Conservation (phyloP, 2,329 filamentous ascomycete species). For the Pseudogymnoascus sp. region DNA sequence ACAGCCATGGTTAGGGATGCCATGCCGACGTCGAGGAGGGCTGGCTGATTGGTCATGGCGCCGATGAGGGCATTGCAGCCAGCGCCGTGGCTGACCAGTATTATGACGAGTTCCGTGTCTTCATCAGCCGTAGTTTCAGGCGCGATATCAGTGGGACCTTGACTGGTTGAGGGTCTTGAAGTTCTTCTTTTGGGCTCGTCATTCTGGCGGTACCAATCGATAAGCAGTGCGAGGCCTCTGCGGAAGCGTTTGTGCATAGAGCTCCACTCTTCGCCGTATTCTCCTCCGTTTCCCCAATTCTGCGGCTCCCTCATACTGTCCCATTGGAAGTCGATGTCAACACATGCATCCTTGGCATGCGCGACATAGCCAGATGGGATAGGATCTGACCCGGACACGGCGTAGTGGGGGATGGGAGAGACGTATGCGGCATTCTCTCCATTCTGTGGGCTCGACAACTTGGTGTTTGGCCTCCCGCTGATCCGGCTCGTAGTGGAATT, state of each 20-base stretch:
- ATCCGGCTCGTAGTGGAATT: conserved; percentile 11
- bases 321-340: conserved; percentile 89
- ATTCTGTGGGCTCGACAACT: background rate
- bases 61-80: conserved; percentile 94
- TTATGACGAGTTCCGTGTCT: conserved; percentile 65
- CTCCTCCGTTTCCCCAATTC: conserved; percentile 79
- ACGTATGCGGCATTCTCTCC: conserved; percentile 47
- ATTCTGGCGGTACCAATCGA: conserved; percentile 69
- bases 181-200: conserved; percentile 44
- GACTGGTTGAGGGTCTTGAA: conserved; percentile 35
- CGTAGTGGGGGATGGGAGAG: conserved; percentile 72
- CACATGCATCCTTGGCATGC: conserved; percentile 80
- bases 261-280: conserved; percentile 90
- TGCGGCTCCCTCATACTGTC: conserved; percentile 75
- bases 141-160: conserved; percentile 26
- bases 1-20: conserved; percentile 86
- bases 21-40: conserved; percentile 81
- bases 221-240: conserved; percentile 64
- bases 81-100: conserved; percentile 88
- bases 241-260: conserved; percentile 89
- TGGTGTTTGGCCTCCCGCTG: background rate
- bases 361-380: conserved; percentile 85
- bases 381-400: conserved; percentile 67
- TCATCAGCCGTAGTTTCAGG: conserved; percentile 48
- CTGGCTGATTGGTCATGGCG: conserved; percentile 82